Evolutionary conservation across 1,139 yeast genomes (phyloP), one percentile per base, ranked within the genome.

Genomic region (Debaryomyces sp.): DNA sequence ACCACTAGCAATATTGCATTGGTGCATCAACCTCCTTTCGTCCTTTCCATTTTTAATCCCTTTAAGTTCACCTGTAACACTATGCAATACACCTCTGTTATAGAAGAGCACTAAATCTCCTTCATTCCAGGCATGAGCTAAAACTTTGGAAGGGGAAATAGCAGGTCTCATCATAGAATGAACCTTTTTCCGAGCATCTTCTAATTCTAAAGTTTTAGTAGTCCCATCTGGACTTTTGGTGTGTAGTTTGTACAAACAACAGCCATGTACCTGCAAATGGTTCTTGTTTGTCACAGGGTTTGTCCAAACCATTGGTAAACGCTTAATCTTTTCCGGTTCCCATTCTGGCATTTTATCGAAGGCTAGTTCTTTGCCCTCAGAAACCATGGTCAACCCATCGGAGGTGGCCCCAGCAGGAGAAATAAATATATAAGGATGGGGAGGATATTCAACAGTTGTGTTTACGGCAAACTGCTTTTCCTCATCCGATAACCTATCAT

Each of bases 21-120:
- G 96, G 65, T 89, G 96, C 96, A 89, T 89, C 64, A 89, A 75
- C 65, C 96, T 80, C 61, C 82, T 82, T 63, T 89, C 95, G 48
- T 86, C 89, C 22, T 78, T 77, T 23, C 82, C 85, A 46, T 66
- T 64, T 27, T 67, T 68, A 40, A 71, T 67, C 3, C 78, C 80
- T 60, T 75, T 75, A 67, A 89, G 85, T 65, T 89, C 96, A 45
- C 96, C 96, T 23, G 96, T 89, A 34, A 89, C 96, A 5, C 94
- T 83, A 64, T 89, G 96, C 85, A 91, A 86, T 10, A 89, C 94
- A 37, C 96, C 96, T 64, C 92, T 80, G 74, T 89, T 89, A 70
- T 77, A 89, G 73, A 89, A 89, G 50, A 89, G 84, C 30, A 89
- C 95, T 63, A 89, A 77, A 60, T 89, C 96, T 47, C 96, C 96